Evolutionary conservation across 2,329 filamentous ascomycete species (phyloP), one percentile per base, ranked within the genome.

Genomic region (Aspergillus sp.): DNA sequence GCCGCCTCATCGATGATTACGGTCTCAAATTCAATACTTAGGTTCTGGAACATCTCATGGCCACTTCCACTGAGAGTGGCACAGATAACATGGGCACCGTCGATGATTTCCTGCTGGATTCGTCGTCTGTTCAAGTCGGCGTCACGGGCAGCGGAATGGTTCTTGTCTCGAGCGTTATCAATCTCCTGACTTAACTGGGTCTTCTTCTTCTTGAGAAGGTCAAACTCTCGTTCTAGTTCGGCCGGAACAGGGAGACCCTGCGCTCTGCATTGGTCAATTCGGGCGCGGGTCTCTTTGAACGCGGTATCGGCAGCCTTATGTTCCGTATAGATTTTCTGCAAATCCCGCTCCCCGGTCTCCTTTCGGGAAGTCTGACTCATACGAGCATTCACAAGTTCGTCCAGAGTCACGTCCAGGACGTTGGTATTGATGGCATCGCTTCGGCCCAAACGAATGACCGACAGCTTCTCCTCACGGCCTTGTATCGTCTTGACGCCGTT

Each of bases 1-100:
- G 94, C 94, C 3, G 94, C 94, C 75, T 99, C 94, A 64, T 99
- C 94, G 58, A 99, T 97, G 62, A 99, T 89, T 59, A 99, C 94
- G 0, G 94, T 97, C 73, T 99, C 94, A 61, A 99, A 99, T 71
- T 99, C 94, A 47, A 99, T 91, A 63, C 89, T 92, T 51, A 99
- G 76, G 62, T 88, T 88, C 72, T 93, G 91, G 76, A 99, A 96
- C 86, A 97, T 96, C 61, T 99, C 94, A 66, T 99, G 95, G 3
- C 94, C 94, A 71, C 88, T 93, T 64, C 93, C 94, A 70, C 92
- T 97, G 46, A 99, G 84, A 0, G 94, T 99, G 40, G 93, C 89
- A 71, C 94, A 99, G 25, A 99, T 85, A 47, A 99, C 88, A 72
- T 99, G 90, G 2, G 94, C 91, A 20, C 87, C 86, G 66, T 96